These are phyloP conservation scores for Ophiostoma ips DNA, from an alignment of 2,329 filamentous ascomycete genomes.

Conservation along the genomic window DNA sequence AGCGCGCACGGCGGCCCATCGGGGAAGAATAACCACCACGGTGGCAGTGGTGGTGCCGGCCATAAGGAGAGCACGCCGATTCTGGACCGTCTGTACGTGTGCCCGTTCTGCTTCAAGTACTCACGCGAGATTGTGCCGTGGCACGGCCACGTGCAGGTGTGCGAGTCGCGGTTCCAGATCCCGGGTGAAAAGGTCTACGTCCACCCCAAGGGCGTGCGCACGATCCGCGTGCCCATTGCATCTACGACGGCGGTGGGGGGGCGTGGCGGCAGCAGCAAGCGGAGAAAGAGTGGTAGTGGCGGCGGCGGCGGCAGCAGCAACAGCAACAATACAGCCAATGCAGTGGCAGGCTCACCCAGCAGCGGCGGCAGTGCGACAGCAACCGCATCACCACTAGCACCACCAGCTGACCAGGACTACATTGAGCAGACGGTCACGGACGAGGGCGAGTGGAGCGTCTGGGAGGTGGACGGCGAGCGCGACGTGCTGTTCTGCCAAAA, in stretches of 20 bases:
- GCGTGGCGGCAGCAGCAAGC: neutral
- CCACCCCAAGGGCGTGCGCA: constrained; percentile 35
- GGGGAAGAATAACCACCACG: neutral
- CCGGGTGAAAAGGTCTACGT: constrained; percentile 65
- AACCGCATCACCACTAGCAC: constrained; percentile 5
- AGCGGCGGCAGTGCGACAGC: constrained; percentile 14
- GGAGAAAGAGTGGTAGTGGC: neutral
- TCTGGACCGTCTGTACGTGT: constrained; percentile 67
- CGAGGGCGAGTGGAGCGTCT: constrained; percentile 69
- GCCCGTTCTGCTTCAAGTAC: constrained; percentile 90
- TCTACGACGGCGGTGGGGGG: neutral
- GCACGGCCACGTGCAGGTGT: constrained; percentile 44
- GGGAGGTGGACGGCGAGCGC: constrained; percentile 83
- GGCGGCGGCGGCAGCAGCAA: neutral
- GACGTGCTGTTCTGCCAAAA: constrained; percentile 88
- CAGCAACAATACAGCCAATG: constrained; percentile 15
- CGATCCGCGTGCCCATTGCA: constrained; percentile 24
- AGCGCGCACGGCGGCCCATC: neutral
- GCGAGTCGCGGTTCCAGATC: constrained; percentile 33
- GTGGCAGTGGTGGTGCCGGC: neutral
- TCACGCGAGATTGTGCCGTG: constrained; percentile 47
- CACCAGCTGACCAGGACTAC: constrained; percentile 13
- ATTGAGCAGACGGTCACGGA: constrained; percentile 34
- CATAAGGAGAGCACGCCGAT: constrained; percentile 25
- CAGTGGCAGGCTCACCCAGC: too few species aligned